These are phyloP conservation scores for Vaccinium macrocarpon DNA, from an alignment of 148 eudicot species.

Conservation along the genomic window DNA sequence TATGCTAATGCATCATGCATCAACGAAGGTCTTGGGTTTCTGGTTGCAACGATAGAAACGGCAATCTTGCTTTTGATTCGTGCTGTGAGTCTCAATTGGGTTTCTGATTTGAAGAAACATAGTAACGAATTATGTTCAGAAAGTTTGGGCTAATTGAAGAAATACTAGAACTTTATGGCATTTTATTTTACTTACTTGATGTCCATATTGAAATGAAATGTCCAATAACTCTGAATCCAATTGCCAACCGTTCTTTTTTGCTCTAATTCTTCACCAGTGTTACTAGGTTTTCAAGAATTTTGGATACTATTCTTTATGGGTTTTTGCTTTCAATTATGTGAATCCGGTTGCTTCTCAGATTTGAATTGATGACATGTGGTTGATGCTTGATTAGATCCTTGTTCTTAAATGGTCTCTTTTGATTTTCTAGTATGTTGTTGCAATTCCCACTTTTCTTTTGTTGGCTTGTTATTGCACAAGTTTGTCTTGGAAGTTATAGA, in stretches of 20 bases:
- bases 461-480: no score
- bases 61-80: no score
- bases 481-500: no score
- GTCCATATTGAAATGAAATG: not conserved
- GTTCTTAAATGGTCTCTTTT: not conserved
- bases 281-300: not conserved
- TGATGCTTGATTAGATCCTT: not conserved
- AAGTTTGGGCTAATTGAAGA: no score
- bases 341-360: slow-evolving; percentile 8
- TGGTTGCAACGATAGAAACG: no score
- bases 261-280: not conserved
- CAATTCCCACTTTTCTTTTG: no score
- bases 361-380: not conserved
- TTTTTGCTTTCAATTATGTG: not conserved
- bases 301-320: not conserved
- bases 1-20: no score
- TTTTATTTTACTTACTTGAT: not conserved
- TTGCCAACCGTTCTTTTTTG: not conserved
- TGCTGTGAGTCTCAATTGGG: no score
- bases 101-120: no score
- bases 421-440: not conserved
- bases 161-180: not conserved
- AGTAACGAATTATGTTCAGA: no score
- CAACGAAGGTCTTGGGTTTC: no score
- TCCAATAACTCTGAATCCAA: not conserved